phyloP scores from a whole-genome alignment of 1,139 yeast species.

The Candida sp. region DNA sequence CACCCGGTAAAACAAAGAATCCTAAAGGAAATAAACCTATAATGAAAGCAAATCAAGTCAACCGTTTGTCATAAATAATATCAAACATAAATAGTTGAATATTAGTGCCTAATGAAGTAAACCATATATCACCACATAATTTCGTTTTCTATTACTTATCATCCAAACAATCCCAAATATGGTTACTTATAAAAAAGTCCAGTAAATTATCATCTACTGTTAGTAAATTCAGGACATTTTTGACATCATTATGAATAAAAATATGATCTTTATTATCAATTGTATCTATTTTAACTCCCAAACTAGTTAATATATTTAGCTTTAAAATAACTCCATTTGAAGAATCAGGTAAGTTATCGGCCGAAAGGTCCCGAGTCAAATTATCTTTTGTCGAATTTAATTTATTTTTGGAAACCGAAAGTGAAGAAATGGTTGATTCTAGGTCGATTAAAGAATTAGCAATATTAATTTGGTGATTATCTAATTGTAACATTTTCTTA shows the following conservation, averaged over 20 bases:
- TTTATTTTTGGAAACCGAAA: slow-evolving; percentile 40
- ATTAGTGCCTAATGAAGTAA: no score
- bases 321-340: slow-evolving; percentile 29
- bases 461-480: slow-evolving; percentile 47
- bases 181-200: slow-evolving; percentile 63
- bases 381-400: slow-evolving; percentile 29
- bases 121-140: no score
- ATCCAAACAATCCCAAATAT: slow-evolving; percentile 62
- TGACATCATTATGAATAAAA: slow-evolving; percentile 47
- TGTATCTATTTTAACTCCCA: slow-evolving; percentile 41
- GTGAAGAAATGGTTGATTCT: slow-evolving; percentile 48
- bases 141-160: slow-evolving; percentile 1
- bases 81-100: no score
- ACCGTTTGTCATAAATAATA: no score
- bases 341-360: slow-evolving; percentile 13
- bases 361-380: slow-evolving; percentile 12
- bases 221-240: slow-evolving; percentile 48
- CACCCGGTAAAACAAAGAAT: no score
- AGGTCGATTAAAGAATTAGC: slow-evolving; percentile 58
- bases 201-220: slow-evolving; percentile 58
- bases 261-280: slow-evolving; percentile 26
- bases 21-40: no score
- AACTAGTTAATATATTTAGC: slow-evolving; percentile 40
- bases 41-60: no score
- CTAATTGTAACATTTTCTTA: slow-evolving; percentile 33